A percentile compares a stretch with the other conserved stretches of the same genome.
Evolutionary conservation across 1,284 basidiomycete genomes (phyloP).

Genomic region (Ganoderma lingzhi): DNA sequence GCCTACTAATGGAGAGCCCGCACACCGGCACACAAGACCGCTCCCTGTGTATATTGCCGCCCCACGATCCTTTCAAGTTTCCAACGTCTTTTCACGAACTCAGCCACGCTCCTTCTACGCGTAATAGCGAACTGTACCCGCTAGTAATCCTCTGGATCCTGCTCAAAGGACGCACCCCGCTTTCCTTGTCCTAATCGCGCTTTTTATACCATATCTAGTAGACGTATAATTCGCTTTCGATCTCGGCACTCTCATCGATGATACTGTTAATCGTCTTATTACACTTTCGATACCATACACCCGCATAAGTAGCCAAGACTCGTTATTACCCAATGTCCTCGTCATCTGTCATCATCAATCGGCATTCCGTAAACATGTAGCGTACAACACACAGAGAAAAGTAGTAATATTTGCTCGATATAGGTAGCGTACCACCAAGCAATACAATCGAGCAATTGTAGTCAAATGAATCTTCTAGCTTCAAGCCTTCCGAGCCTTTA

Average conservation of each 20-base stretch:
- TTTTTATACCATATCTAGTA: conserved; percentile 18
- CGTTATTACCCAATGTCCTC: neutral
- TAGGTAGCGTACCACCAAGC: conserved; percentile 28
- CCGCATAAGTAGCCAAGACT: conserved; percentile 1
- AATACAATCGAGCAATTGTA: conserved; percentile 25
- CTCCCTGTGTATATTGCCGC: conserved; percentile 28
- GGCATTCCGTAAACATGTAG: conserved; percentile 30
- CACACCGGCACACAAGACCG: conserved; percentile 4
- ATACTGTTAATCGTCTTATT: conserved; percentile 24
- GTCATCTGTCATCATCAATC: conserved; percentile 23
- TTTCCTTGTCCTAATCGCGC: conserved; percentile 25
- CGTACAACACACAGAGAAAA: conserved; percentile 30
- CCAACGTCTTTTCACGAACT: conserved; percentile 36
- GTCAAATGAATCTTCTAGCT: conserved; percentile 11
- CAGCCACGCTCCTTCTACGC: conserved; percentile 29
- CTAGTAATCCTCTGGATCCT: conserved; percentile 21
- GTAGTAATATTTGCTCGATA: conserved; percentile 31
- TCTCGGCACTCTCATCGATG: conserved; percentile 25
- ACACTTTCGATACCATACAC: conserved; percentile 23
- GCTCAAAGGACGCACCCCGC: conserved; percentile 9
- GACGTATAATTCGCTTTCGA: conserved; percentile 28
- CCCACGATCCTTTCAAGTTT: conserved; percentile 33
- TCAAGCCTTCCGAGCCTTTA: conserved; percentile 23
- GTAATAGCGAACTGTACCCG: conserved; percentile 29
- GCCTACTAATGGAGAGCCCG: conserved; percentile 13